Conservation (phyloP, 208 protist genomes). For the Leishmania tarentolae region DNA sequence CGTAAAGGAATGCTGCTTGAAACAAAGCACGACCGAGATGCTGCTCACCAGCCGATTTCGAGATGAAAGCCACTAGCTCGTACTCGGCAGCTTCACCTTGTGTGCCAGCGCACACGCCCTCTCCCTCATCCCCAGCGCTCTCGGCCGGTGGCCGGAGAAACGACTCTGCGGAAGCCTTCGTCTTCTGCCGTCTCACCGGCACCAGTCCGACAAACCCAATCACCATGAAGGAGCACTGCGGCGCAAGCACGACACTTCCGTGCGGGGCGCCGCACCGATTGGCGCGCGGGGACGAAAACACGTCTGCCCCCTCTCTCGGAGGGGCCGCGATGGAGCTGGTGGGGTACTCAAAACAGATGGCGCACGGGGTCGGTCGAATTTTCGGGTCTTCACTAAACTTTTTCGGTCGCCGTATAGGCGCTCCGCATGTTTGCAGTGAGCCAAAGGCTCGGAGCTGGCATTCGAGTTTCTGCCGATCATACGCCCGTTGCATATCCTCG, state of each 20-base stretch:
- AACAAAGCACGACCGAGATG: constrained; percentile 45
- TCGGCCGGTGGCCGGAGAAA: constrained; percentile 11
- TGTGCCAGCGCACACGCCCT: neutral
- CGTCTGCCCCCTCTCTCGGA: constrained; percentile 16
- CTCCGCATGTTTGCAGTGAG: neutral
- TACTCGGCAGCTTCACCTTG: constrained; percentile 3
- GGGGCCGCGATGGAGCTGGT: constrained; percentile 24
- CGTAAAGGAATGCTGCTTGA: constrained; percentile 40
- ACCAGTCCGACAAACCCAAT: constrained; percentile 29
- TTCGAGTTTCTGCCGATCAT: neutral
- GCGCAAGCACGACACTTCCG: constrained; percentile 24
- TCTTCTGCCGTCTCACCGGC: constrained; percentile 9
- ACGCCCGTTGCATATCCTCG: constrained; percentile 33
- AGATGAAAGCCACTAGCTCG: constrained; percentile 45
- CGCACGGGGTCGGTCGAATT: constrained; percentile 43
- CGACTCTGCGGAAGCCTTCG: neutral
- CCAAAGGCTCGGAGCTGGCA: neutral
- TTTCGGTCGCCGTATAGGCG: neutral
- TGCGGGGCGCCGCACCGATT: constrained; percentile 10
- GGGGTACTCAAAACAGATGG: constrained; percentile 44
- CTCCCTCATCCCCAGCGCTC: constrained; percentile 6
- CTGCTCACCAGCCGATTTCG: constrained; percentile 53
- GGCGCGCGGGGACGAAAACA: neutral
- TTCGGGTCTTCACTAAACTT: neutral
- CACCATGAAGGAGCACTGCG: constrained; percentile 18